Conservation (phyloP, 2,329 filamentous ascomycete species). For the Trichoderma citrinoviride region DNA sequence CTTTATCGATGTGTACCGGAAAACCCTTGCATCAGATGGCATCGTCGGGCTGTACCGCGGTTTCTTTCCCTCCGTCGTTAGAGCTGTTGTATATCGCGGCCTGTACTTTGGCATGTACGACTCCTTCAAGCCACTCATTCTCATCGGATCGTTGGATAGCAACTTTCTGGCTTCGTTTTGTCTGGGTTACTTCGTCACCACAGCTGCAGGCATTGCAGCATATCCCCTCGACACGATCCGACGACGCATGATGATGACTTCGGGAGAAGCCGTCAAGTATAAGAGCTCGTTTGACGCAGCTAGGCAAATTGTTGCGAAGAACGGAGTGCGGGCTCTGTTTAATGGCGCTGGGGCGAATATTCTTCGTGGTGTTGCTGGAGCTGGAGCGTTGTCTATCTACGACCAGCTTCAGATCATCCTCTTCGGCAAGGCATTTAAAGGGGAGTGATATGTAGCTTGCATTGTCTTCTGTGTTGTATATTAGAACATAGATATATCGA, state of each 20-base stretch:
- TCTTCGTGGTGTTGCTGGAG: not conserved
- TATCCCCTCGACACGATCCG: slow-evolving; percentile 11
- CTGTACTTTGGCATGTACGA: slow-evolving; percentile 16
- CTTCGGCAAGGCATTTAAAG: not conserved
- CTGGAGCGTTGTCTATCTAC: slow-evolving; percentile 8
- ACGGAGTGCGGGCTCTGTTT: not conserved
- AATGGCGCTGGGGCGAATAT: not conserved
- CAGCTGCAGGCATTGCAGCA: not conserved
- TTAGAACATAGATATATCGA: too few relatives aligned
- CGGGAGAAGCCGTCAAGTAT: slow-evolving; percentile 3
- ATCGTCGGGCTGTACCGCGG: slow-evolving; percentile 13
- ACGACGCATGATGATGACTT: slow-evolving; percentile 5
- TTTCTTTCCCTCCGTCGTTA: not conserved
- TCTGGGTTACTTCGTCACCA: not conserved
- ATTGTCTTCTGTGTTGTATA: not conserved
- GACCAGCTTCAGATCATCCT: not conserved
- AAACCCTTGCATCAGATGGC: slow-evolving; percentile 2
- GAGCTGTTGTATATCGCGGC: not conserved
- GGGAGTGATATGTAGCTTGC: not conserved
- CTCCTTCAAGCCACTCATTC: slow-evolving; percentile 2
- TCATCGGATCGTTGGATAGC: slow-evolving; percentile 3
- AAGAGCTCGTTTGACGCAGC: not conserved
- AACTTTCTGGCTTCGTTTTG: slow-evolving; percentile 10
- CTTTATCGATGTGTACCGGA: slow-evolving; percentile 1
- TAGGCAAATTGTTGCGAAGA: not conserved